Base-by-base conservation (phyloP, 2,329 filamentous ascomycete genomes). In the Xylariaceae sp. region DNA sequence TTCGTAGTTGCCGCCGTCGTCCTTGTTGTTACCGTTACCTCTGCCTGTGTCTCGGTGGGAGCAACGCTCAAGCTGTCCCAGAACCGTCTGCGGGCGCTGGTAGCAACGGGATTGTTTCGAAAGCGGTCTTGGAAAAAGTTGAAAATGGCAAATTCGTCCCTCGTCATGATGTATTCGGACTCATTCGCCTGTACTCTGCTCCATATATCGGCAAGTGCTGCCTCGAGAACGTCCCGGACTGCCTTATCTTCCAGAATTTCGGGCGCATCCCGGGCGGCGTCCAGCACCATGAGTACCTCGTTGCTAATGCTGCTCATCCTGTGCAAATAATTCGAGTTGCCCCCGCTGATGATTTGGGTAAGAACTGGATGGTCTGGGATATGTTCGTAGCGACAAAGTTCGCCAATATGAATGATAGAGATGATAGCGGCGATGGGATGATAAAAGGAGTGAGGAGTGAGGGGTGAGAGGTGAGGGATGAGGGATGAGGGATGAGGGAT, bases 91-190 rank as follows among this genome's bases (percentile, higher is more conserved):
- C 73, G 72, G 19, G 80, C 80, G 39, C 68, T 70, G n/a, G 72
- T 66, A 41, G 76, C 76, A n/a, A 73, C 63, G 60, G 73, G 66
- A 60, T 79, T 70, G 56, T 81, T 80, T 32, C 74, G 69, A 66
- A 87, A 90, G 7, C 86, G 80, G 59, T 80, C 72, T 59, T 88
- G 85, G 70, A 87, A 92, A 71, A 86, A 92, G 75, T 94, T 95
- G 81, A 95, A 91, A 57, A 95, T 79, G 52, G 88, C 83, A 66
- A 94, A 95, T 72, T 95, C 89, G 70, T 89, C 84, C 59, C 80
- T 76, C 35, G 76, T 83, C 75, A 95, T 84, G 60, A 94, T 71
- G 70, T 92, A 95, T n/a, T 76, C 75, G 49, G 80, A 72, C 1
- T 87, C 87, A 34, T 85, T 74, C 3, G 76, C 74, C 63, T 84